Conservation (phyloP, 129 eudicot species). For the Tanacetum coccineum region DNA sequence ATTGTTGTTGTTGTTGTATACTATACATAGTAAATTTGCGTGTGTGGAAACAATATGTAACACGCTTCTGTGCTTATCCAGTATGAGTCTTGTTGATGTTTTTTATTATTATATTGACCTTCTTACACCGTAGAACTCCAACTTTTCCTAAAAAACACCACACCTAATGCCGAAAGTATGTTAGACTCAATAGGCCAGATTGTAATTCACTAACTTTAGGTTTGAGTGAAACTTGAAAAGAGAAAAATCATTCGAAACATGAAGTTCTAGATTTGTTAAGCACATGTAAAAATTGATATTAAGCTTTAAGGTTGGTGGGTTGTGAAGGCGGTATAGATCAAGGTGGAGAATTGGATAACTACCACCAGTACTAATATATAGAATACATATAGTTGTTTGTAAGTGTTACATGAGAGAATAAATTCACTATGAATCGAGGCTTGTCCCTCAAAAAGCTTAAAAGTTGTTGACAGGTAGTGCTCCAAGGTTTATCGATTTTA, state of each 20-base stretch:
- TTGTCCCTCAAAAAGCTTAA: too few relatives aligned
- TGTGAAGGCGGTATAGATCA: not conserved
- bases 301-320: not conserved
- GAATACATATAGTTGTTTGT: not conserved
- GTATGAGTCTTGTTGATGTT: not conserved
- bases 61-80: not conserved
- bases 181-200: not conserved
- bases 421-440: not conserved
- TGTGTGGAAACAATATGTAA: not conserved
- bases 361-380: not conserved
- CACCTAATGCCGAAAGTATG: too few relatives aligned
- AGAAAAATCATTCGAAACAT: not conserved
- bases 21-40: not conserved
- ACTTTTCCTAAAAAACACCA: not conserved
- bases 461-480: too few relatives aligned
- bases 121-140: not conserved
- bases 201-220: not conserved
- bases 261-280: not conserved
- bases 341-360: not conserved
- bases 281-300: not conserved
- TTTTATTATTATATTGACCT: not conserved
- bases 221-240: not conserved
- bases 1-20: too few relatives aligned
- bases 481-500: too few relatives aligned
- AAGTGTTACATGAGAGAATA: not conserved